Conservation (phyloP, 1,139 yeast species). For the Hyphopichia khmerensis region DNA sequence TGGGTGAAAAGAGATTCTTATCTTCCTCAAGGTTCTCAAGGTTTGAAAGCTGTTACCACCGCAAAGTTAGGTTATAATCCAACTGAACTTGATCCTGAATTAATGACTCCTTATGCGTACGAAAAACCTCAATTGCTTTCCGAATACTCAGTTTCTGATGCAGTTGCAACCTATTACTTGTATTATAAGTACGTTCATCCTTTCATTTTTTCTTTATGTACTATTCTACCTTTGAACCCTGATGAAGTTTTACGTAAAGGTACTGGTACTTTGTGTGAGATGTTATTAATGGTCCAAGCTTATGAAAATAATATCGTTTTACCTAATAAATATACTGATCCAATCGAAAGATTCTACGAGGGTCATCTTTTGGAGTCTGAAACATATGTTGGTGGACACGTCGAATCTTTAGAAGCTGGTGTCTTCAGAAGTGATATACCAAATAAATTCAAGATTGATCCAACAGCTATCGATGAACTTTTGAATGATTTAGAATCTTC, state of each 20-base stretch:
- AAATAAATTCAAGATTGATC: conserved; percentile 73
- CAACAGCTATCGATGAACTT: conserved; percentile 80
- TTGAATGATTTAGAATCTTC: conserved; percentile 73
- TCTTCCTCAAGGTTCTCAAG: conserved; percentile 97
- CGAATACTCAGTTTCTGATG: conserved; percentile 98
- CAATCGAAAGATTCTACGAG: conserved; percentile 87
- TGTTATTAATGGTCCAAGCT: conserved; percentile 97
- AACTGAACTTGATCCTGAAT: conserved; percentile 92
- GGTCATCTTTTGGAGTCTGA: conserved; percentile 94
- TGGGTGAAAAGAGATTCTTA: conserved; percentile 99
- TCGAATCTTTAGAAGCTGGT: conserved; percentile 96
- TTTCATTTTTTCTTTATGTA: conserved; percentile 91
- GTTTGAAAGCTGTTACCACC: conserved; percentile 96
- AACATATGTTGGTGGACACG: conserved; percentile 99
- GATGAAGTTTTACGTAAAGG: conserved; percentile 96
- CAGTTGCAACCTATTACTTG: conserved; percentile 95
- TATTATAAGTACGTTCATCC: conserved; percentile 98
- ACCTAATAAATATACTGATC: conserved; percentile 93
- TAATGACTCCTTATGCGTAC: conserved; percentile 96
- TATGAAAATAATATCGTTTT: conserved; percentile 71
- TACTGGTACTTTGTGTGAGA: conserved; percentile 97
- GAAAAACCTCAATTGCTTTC: conserved; percentile 91
- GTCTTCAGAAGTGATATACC: conserved; percentile 90
- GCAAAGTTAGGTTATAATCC: conserved; percentile 96
- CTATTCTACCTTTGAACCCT: conserved; percentile 93